These are phyloP conservation scores for Cornus florida DNA, from an alignment of 148 eudicot species.

Conservation along the genomic window DNA sequence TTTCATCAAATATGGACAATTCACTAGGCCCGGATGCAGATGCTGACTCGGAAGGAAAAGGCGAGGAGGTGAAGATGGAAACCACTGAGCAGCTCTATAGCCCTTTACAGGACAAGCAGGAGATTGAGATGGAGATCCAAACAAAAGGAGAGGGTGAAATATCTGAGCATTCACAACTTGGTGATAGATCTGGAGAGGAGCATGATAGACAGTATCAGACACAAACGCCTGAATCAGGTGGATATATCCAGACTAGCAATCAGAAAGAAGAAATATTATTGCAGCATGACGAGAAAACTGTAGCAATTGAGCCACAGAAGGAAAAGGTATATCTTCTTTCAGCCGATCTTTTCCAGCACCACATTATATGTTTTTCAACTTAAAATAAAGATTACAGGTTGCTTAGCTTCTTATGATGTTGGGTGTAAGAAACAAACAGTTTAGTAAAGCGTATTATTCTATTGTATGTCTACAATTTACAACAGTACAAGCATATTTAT, in stretches of 20 bases:
- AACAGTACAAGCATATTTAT: too few relatives aligned
- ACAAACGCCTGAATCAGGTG: slow-evolving; percentile 32
- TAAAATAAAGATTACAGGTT: neutral
- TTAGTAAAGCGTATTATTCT: too few relatives aligned
- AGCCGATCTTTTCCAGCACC: neutral
- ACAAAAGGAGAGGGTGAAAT: slow-evolving; percentile 44
- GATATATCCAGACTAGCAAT: slow-evolving; percentile 27
- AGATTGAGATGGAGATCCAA: slow-evolving; percentile 26
- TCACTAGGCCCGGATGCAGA: slow-evolving; percentile 62
- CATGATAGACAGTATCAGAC: slow-evolving; percentile 10
- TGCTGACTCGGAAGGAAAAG: slow-evolving; percentile 50
- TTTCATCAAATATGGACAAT: slow-evolving; percentile 77
- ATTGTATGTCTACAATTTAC: too few relatives aligned
- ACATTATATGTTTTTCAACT: neutral
- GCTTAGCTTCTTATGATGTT: neutral
- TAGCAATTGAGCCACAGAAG: slow-evolving; percentile 43
- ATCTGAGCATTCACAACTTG: slow-evolving; percentile 38
- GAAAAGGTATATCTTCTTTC: slow-evolving; percentile 49
- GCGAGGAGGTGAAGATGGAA: slow-evolving; percentile 43
- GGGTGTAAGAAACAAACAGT: too few relatives aligned
- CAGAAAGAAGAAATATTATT: slow-evolving; percentile 32
- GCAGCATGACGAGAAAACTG: slow-evolving; percentile 31
- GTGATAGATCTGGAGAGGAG: slow-evolving; percentile 44
- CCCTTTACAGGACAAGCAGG: slow-evolving; percentile 23
- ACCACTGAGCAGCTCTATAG: slow-evolving; percentile 23